Evolutionary conservation across 768 basidiomycete species (phyloP).

Genomic region (Mycena galericulata): DNA sequence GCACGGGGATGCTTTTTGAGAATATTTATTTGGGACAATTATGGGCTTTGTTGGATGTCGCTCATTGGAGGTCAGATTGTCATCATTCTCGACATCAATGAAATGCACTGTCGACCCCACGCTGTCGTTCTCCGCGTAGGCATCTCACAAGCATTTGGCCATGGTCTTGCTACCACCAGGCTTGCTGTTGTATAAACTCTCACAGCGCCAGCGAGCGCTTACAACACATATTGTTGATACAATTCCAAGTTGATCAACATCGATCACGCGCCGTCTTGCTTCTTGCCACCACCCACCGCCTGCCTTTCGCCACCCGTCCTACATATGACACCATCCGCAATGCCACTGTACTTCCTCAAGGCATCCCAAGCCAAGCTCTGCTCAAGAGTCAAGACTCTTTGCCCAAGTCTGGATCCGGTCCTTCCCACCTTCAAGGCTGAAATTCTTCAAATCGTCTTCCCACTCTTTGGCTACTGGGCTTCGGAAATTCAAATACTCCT

Average conservation of each 20-base stretch:
- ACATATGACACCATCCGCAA: not conserved
- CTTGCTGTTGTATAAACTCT: not conserved
- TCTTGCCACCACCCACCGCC: not conserved
- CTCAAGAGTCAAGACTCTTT: not conserved
- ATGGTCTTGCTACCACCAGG: too few relatives aligned
- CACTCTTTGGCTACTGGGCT: not conserved
- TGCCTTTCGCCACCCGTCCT: not conserved
- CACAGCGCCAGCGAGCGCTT: not conserved
- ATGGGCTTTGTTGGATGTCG: not conserved
- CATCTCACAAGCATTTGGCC: not conserved
- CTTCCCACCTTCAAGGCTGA: not conserved
- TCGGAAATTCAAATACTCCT: not conserved
- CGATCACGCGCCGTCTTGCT: not conserved
- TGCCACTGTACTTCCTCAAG: not conserved
- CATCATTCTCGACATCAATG: not conserved
- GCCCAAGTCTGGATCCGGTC: not conserved
- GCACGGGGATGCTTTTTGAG: not conserved
- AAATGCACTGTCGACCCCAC: not conserved
- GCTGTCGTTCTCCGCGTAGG: not conserved
- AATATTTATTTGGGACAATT: not conserved
- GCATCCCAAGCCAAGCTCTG: not conserved
- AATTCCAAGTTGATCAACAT: not conserved
- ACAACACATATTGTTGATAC: not conserved
- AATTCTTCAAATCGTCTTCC: not conserved
- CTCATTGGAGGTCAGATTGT: not conserved